Evolutionary conservation across 495 filamentous ascomycete genomes (phyloP).

Genomic region (Hyaloscypha hepaticicola): DNA sequence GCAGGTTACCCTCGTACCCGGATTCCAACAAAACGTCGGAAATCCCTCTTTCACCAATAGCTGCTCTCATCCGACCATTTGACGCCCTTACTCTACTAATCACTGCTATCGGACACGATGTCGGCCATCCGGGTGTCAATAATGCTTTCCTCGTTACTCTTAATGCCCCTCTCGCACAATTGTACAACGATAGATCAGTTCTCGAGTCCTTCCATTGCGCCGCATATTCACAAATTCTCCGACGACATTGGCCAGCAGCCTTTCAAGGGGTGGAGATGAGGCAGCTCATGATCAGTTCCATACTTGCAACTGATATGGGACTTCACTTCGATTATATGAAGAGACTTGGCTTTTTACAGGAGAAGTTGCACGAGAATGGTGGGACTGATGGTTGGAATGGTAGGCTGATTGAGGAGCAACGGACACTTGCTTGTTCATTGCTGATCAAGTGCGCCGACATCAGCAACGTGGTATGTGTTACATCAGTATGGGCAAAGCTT

Average conservation of each 20-base stretch:
- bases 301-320: constrained; percentile 96
- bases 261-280: constrained; percentile 75
- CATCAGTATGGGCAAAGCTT: neutral
- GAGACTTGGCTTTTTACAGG: constrained; percentile 71
- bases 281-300: constrained; percentile 89
- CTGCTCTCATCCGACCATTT: constrained; percentile 71
- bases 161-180: constrained; percentile 91
- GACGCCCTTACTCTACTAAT: constrained; percentile 88
- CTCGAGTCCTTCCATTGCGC: constrained; percentile 98
- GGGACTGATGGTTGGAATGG: constrained; percentile 68
- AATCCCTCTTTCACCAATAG: constrained; percentile 51
- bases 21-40: constrained; percentile 26
- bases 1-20: constrained; percentile 69
- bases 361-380: constrained; percentile 64
- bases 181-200: constrained; percentile 97
- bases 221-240: constrained; percentile 93
- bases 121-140: constrained; percentile 96
- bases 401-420: constrained; percentile 66
- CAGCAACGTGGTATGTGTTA: constrained; percentile 79
- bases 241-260: constrained; percentile 84
- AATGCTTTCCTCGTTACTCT: constrained; percentile 93
- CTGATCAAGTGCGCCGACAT: constrained; percentile 99
- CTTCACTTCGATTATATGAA: constrained; percentile 95
- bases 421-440: constrained; percentile 77
- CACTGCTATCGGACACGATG: constrained; percentile 95